phyloP scores from a whole-genome alignment of 1,139 yeast species.

The Pichia sp. region DNA sequence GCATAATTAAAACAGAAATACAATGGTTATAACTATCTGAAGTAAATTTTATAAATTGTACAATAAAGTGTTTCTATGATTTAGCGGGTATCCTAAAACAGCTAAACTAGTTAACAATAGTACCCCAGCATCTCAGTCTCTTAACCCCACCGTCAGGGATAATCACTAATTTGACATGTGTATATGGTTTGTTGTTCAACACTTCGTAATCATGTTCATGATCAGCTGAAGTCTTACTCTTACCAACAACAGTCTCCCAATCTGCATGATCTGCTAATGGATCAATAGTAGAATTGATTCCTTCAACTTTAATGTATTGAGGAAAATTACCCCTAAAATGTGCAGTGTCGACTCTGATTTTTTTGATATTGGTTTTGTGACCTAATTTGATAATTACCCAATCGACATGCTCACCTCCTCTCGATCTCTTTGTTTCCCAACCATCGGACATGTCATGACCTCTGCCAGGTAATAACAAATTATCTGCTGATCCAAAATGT shows the following conservation, averaged over 20 bases:
- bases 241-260: slow-evolving; percentile 64
- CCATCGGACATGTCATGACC: slow-evolving; percentile 97
- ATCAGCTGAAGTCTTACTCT: slow-evolving; percentile 72
- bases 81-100: not conserved
- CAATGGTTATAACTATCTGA: no score
- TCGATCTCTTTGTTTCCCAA: slow-evolving; percentile 93
- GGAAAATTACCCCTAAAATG: slow-evolving; percentile 94
- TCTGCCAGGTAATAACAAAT: slow-evolving; percentile 82
- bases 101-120: slow-evolving; percentile 14
- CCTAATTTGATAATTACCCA: slow-evolving; percentile 86
- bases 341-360: slow-evolving; percentile 78
- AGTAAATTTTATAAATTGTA: no score
- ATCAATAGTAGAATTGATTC: slow-evolving; percentile 32
- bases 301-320: slow-evolving; percentile 61
- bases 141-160: slow-evolving; percentile 97
- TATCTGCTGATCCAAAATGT: slow-evolving; percentile 88
- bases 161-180: slow-evolving; percentile 73
- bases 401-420: slow-evolving; percentile 76
- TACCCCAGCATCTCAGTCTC: slow-evolving; percentile 77
- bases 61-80: no score
- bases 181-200: slow-evolving; percentile 24
- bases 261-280: slow-evolving; percentile 31
- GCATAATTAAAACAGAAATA: no score
- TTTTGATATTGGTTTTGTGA: slow-evolving; percentile 44
- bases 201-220: slow-evolving; percentile 56